Conservation (phyloP, 345 rosid genomes). For the Boechera retrofracta region DNA sequence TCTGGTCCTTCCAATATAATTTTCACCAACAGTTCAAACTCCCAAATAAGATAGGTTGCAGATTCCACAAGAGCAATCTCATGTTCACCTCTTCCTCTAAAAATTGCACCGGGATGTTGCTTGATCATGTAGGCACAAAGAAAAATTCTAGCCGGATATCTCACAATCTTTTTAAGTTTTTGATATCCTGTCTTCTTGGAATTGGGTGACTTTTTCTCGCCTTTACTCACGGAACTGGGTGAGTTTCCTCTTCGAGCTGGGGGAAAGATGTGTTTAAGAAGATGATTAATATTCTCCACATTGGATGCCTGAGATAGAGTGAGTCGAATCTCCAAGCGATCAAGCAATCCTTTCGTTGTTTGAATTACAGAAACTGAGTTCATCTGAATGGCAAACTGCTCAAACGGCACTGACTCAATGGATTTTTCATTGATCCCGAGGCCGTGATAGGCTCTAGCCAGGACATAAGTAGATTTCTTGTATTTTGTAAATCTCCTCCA, state of each 20-base stretch:
- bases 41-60: conserved; percentile 66
- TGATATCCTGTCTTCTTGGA: conserved; percentile 48
- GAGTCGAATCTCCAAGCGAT: conserved; percentile 83
- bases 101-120: conserved; percentile 91
- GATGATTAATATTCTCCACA: conserved; percentile 76
- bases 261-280: conserved; percentile 71
- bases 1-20: conserved; percentile 76
- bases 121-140: conserved; percentile 96
- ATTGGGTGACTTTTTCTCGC: conserved; percentile 56
- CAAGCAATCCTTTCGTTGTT: conserved; percentile 68
- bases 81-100: conserved; percentile 84
- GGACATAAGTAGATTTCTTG: conserved; percentile 67
- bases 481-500: conserved; percentile 75
- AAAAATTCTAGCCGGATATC: conserved; percentile 85
- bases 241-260: conserved; percentile 66
- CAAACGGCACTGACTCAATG: conserved; percentile 74
- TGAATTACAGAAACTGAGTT: conserved; percentile 69
- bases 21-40: conserved; percentile 73
- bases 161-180: conserved; percentile 49
- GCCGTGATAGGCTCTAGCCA: conserved; percentile 67
- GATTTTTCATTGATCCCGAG: conserved; percentile 61
- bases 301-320: conserved; percentile 42
- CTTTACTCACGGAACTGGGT: conserved; percentile 55
- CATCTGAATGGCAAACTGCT: conserved; percentile 76
- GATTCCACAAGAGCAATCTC: conserved; percentile 78